Base-by-base conservation (phyloP, 2,329 filamentous ascomycete genomes). In the Lachnellula subtilissima region DNA sequence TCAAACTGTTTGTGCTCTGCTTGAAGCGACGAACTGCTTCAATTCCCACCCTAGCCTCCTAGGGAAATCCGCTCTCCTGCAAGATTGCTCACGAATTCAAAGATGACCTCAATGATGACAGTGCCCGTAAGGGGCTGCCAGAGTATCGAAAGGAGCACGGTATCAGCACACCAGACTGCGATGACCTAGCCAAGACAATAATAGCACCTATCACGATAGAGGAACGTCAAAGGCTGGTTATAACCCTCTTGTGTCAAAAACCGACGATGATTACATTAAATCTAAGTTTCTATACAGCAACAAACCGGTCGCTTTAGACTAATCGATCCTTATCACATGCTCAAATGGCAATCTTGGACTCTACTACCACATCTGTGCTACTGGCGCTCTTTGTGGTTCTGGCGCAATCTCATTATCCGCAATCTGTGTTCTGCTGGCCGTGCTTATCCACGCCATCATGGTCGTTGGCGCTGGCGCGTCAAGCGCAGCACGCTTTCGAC, bases 361-460 rank as follows among this genome's bases (percentile, higher is more conserved):
- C 57, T 46, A 51, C 53, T 62, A 60, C 52, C 40, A 62, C 57
- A 63, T 65, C 57, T 46, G 49, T 55, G 58, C 63, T 53, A 61
- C 57, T 61, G 49, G 56, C 40, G 57, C 62, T 61, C 55, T 65
- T 52, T 43, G 55, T 53, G 52, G 58, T 59, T 58, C 57, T 63
- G 53, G 52, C 54, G 36, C 48, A 56, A 59, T 57, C 58, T 61
- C 48, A 62, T 62, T 52, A 17, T 57, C 54, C 15, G 52, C 54
- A 60, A 58, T 58, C 47, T 49, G 53, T 60, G 55, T 55, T 50
- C 57, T 57, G 49, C 52, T 59, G 11, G 49, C 55, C 53, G 54
- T 50, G 36, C 45, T 49, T 35, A 46, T 49, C 36, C 52, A 49
- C 45, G 48, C 48, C 25, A 47, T 46, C 49, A 50, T 58, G 22